Evolutionary conservation across 139 green algal species (phyloP), one percentile per base, ranked within the genome.

Genomic region (Diplosphaera chodatii): DNA sequence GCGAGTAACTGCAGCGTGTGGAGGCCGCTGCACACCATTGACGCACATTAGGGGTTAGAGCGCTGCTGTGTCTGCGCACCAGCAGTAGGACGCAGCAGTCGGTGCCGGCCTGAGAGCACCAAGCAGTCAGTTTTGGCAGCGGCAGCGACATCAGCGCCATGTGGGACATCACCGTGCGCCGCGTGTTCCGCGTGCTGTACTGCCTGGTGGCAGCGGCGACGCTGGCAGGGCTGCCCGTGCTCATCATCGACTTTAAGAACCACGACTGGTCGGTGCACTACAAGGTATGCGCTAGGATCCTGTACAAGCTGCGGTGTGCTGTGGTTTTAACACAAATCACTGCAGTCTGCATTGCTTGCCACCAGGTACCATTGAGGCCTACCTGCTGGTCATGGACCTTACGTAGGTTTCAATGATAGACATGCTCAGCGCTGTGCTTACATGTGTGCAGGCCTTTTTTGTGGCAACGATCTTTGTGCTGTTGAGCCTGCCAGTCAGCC

Each of bases 391-490:
- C n/a, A n/a, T n/a, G n/a, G n/a, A n/a, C n/a, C n/a, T n/a, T n/a
- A n/a, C n/a, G n/a, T n/a, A n/a, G n/a, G n/a, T n/a, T n/a, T n/a
- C n/a, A n/a, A n/a, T n/a, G n/a, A n/a, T 30, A 15, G 27, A 18
- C 1, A 18, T 40, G 20, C 4, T n/a, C 10, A 8, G 55, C 33
- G 25, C 32, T 27, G 8, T 15, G 25, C 18, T 4, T 27, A 22
- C 20, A 29, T 65, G 40, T 69, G 4, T 70, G 66, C 22, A 86
- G 92, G 91, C 83, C 5, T 98, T 91, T 88, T 94, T 96, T 59
- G 86, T 96, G n/a, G 90, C 85, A 1, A 92, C 90, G 34, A 84
- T 98, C 3, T 97, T 98, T 68, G 90, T 96, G 21, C 85, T 97
- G 31, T 66, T 97, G 31, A 86, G 89, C 0, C 74, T 97, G 23